Percentiles rank a stretch among this genome's conserved stretches.
phyloP scores from a whole-genome alignment of 257 asterid genomes.

The Solanum peruvianum region DNA sequence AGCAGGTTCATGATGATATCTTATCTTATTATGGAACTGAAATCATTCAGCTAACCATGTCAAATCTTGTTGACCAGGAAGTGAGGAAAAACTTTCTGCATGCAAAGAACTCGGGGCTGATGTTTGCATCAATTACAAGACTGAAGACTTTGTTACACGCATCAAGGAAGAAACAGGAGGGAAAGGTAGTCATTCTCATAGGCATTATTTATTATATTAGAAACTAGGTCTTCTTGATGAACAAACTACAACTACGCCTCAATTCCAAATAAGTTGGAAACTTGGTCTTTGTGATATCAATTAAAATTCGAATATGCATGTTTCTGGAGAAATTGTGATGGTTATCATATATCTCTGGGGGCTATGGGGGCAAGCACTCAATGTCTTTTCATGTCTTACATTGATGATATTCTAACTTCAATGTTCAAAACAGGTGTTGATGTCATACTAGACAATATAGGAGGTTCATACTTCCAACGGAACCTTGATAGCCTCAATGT shows the following conservation, averaged over 20 bases:
- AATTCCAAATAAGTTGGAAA: neutral
- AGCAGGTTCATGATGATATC: conserved; percentile 49
- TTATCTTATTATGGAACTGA: neutral
- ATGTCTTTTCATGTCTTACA: neutral
- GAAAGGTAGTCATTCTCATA: conserved; percentile 32
- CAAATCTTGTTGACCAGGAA: conserved; percentile 35
- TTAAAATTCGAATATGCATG: neutral
- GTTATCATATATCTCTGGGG: neutral
- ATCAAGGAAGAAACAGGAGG: conserved; percentile 94
- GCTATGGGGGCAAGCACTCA: neutral
- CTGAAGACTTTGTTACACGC: conserved; percentile 81
- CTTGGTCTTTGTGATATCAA: neutral
- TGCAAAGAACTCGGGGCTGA: conserved; percentile 95
- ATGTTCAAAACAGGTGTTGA: conserved; percentile 57
- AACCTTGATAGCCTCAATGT: conserved; percentile 65
- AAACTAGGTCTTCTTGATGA: neutral
- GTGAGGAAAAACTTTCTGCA: conserved; percentile 80
- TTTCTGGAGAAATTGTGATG: neutral
- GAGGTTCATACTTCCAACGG: conserved; percentile 62
- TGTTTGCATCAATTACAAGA: conserved; percentile 90
- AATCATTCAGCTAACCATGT: neutral
- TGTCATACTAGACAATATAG: conserved; percentile 75
- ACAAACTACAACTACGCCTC: neutral
- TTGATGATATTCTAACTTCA: neutral
- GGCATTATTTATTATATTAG: neutral